Evolutionary conservation across 2,329 filamentous ascomycete species (phyloP).

Genomic region (Didymella pomorum): DNA sequence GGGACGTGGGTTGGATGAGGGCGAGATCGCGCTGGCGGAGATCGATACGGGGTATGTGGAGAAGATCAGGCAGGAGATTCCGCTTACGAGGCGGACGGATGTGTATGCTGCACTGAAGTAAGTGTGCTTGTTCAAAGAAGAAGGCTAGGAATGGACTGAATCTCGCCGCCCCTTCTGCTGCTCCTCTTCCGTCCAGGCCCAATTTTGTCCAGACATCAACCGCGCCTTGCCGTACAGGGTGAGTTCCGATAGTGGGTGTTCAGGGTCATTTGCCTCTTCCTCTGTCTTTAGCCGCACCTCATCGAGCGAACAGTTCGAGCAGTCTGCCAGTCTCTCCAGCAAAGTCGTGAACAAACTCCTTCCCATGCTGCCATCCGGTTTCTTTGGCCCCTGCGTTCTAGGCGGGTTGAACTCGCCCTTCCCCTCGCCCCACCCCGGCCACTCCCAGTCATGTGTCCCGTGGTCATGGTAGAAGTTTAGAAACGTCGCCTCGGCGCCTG

Average conservation of each 20-base stretch:
- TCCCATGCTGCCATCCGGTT: slow-evolving; percentile 16
- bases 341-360: slow-evolving; percentile 37
- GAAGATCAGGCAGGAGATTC: slow-evolving; percentile 64
- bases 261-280: slow-evolving; percentile 23
- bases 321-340: slow-evolving; percentile 37
- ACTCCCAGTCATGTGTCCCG: slow-evolving; percentile 37
- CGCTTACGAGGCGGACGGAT: slow-evolving; percentile 63
- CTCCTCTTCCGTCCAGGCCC: slow-evolving; percentile 20
- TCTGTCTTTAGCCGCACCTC: slow-evolving; percentile 34
- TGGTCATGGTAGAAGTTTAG: slow-evolving; percentile 44
- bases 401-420: slow-evolving; percentile 38
- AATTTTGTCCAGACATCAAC: slow-evolving; percentile 34
- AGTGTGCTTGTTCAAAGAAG: neutral
- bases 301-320: slow-evolving; percentile 26
- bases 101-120: slow-evolving; percentile 48
- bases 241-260: slow-evolving; percentile 38
- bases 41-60: slow-evolving; percentile 62
- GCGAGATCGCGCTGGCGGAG: slow-evolving; percentile 58
- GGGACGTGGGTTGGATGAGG: slow-evolving; percentile 45
- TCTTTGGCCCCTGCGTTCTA: slow-evolving; percentile 39
- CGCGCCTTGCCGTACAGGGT: slow-evolving; percentile 36
- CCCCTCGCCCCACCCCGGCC: slow-evolving; percentile 27
- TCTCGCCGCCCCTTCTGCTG: slow-evolving; percentile 17
- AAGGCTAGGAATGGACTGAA: slow-evolving; percentile 15
- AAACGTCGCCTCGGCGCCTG: slow-evolving; percentile 28